These are phyloP conservation scores for Acacia acuminata DNA, from an alignment of 306 rosid genomes.

Conservation along the genomic window DNA sequence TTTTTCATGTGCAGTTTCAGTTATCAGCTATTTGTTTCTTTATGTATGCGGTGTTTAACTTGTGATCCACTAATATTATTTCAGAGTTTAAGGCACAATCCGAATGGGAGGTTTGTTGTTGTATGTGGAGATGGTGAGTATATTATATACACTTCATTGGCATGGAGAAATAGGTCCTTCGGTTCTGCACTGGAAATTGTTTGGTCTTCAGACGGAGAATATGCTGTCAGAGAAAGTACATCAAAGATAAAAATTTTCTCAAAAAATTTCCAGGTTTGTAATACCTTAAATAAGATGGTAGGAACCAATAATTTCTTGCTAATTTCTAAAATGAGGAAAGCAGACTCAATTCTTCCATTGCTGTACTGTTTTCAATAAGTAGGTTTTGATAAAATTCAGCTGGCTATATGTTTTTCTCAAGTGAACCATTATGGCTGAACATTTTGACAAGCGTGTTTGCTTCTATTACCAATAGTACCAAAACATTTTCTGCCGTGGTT, in stretches of 20 bases:
- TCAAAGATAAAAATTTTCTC: constrained; percentile 88
- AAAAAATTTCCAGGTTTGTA: constrained; percentile 88
- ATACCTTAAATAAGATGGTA: constrained; percentile 14
- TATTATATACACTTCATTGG: constrained; percentile 91
- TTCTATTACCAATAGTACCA: constrained; percentile 5
- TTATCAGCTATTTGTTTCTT: constrained; percentile 25
- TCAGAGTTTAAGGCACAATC: constrained; percentile 92
- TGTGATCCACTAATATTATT: constrained; percentile 23
- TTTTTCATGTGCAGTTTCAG: constrained; percentile 25
- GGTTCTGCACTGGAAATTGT: constrained; percentile 93
- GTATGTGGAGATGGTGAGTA: constrained; percentile 99
- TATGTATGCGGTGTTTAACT: constrained; percentile 11
- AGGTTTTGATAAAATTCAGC: constrained; percentile 3
- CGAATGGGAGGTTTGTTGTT: constrained; percentile 97
- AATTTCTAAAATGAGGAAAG: constrained; percentile 4
- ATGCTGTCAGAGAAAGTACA: constrained; percentile 94
- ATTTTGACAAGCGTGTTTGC: constrained; percentile 4
- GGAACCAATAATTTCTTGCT: constrained; percentile 12
- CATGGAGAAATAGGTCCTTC: constrained; percentile 96
- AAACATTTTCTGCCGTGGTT: constrained; percentile 14
- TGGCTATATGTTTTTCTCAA: constrained; percentile 26
- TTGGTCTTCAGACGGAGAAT: constrained; percentile 99
- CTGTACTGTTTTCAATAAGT: constrained; percentile 11
- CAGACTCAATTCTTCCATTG: constrained; percentile 4
- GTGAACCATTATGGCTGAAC: constrained; percentile 21